Percentiles rank a stretch among this genome's conserved stretches.
These are phyloP conservation scores for Raphanus raphanistrum DNA, from an alignment of 345 rosid genomes.

Conservation along the genomic window DNA sequence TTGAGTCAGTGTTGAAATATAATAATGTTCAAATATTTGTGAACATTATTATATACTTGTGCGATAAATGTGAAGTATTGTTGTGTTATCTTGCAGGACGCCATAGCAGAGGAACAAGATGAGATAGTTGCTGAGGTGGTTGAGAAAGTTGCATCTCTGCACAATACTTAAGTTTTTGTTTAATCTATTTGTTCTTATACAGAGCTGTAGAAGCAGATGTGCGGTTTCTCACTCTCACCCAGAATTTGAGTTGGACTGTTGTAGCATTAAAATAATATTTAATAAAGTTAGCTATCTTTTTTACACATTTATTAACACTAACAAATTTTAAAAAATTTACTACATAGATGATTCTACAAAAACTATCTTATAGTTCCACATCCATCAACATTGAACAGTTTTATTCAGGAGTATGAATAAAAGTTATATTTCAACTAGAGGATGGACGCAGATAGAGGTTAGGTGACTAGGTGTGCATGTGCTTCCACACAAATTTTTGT, in stretches of 20 bases:
- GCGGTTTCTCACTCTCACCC: slow-evolving; percentile 27
- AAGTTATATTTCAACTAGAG: no score
- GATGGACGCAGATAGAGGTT: no score
- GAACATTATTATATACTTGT: background rate
- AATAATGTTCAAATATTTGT: no score
- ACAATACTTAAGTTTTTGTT: slow-evolving; percentile 8
- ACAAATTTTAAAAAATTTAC: no score
- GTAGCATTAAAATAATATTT: background rate
- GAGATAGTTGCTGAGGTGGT: slow-evolving; percentile 42
- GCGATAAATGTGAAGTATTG: background rate
- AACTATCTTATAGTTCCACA: no score
- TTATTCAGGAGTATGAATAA: no score
- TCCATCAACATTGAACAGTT: no score
- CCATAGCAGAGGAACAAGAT: slow-evolving; percentile 47
- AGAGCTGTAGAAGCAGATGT: slow-evolving; percentile 6
- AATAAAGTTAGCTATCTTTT: background rate
- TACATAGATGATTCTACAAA: no score
- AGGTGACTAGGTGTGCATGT: no score
- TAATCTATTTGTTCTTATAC: background rate
- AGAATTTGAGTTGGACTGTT: slow-evolving; percentile 11
- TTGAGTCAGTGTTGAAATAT: no score
- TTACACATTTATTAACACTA: no score
- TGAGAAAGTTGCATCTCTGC: slow-evolving; percentile 52
- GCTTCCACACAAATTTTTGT: no score
- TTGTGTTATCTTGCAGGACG: slow-evolving; percentile 31